Conservation (phyloP, 2,329 filamentous ascomycete genomes). For the Colletotrichum agaves region DNA sequence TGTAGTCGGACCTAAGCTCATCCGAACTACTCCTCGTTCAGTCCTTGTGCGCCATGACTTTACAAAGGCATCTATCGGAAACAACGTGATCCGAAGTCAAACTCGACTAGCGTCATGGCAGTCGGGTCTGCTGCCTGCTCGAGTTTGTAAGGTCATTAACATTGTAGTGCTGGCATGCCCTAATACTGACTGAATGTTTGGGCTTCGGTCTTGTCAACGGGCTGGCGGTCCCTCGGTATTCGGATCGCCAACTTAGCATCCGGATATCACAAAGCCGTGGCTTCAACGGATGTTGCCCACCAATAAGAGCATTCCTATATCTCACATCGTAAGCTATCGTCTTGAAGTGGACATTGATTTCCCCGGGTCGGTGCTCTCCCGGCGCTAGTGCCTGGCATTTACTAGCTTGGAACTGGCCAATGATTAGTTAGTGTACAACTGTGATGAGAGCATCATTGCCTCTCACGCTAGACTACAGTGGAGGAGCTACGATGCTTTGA, state of each 20-base stretch:
- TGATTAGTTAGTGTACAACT: slow-evolving; percentile 8
- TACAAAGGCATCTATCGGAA: not conserved
- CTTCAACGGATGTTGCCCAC: slow-evolving; percentile 5
- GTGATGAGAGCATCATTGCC: slow-evolving; percentile 24
- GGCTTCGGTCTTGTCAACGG: not conserved
- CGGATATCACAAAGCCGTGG: slow-evolving; percentile 1
- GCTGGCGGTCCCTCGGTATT: not conserved
- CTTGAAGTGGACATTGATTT: slow-evolving; percentile 5
- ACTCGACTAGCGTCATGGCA: not conserved
- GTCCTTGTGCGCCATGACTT: too few relatives aligned
- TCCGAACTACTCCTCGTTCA: too few relatives aligned
- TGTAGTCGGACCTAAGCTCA: too few relatives aligned
- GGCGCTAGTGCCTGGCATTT: slow-evolving; percentile 21
- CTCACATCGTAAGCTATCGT: not conserved
- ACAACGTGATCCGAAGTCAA: not conserved
- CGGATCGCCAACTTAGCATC: slow-evolving; percentile 12
- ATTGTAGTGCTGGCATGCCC: not conserved
- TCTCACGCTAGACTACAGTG: not conserved
- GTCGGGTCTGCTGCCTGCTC: not conserved
- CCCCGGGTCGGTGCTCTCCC: slow-evolving; percentile 22
- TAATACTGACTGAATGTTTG: slow-evolving; percentile 12
- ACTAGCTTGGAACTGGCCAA: not conserved
- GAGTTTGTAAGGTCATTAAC: not conserved
- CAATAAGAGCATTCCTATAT: slow-evolving; percentile 10
- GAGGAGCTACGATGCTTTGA: not conserved